Percentiles rank a stretch among this genome's conserved stretches.
phyloP scores from a whole-genome alignment of 1,284 basidiomycete genomes.

The Austroboletus novae-zelandiae region DNA sequence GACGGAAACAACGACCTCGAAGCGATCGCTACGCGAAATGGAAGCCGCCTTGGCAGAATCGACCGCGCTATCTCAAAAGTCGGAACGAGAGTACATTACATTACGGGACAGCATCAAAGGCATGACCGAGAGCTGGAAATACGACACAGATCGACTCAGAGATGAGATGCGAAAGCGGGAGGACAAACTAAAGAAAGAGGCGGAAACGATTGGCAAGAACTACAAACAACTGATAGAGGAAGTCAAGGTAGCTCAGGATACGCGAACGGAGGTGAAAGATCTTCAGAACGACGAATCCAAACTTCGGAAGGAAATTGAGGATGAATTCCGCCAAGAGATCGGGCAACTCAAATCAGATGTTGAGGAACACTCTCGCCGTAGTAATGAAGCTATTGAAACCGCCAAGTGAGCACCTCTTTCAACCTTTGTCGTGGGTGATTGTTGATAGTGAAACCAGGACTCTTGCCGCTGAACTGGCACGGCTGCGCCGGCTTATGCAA shows the following conservation, averaged over 20 bases:
- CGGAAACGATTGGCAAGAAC: slow-evolving; percentile 61
- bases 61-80: slow-evolving; percentile 72
- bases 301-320: slow-evolving; percentile 50
- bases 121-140: slow-evolving; percentile 66
- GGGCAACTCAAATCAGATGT: slow-evolving; percentile 46
- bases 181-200: slow-evolving; percentile 61
- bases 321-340: slow-evolving; percentile 49
- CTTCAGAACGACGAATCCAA: slow-evolving; percentile 40
- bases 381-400: slow-evolving; percentile 53
- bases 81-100: slow-evolving; percentile 75
- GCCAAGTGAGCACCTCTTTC: slow-evolving; percentile 50
- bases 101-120: slow-evolving; percentile 70
- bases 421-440: background rate
- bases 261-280: slow-evolving; percentile 36
- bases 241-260: slow-evolving; percentile 47
- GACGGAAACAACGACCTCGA: slow-evolving; percentile 64
- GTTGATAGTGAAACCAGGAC: slow-evolving; percentile 37
- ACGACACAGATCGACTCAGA: slow-evolving; percentile 60
- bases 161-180: slow-evolving; percentile 73
- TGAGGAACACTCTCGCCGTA: slow-evolving; percentile 52
- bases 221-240: slow-evolving; percentile 61
- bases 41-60: slow-evolving; percentile 67
- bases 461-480: slow-evolving; percentile 57
- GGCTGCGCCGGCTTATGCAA: slow-evolving; percentile 69
- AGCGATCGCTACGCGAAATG: slow-evolving; percentile 76